A percentile compares a stretch with the other conserved stretches of the same genome.
Evolutionary conservation across 495 filamentous ascomycete species (phyloP).

Genomic region (Penicillium maclennaniae): DNA sequence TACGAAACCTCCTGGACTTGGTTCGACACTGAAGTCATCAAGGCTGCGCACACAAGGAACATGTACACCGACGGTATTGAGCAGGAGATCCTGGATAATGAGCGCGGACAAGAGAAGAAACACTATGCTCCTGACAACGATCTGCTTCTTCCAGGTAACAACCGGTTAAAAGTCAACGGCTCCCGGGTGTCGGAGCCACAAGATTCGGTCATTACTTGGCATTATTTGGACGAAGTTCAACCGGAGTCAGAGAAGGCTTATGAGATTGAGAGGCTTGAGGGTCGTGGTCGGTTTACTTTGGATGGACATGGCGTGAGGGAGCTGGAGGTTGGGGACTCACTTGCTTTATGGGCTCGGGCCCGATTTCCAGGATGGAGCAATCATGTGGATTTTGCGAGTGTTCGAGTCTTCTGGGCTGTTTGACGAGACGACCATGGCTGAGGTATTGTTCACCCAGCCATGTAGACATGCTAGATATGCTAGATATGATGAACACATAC

Average conservation of each 20-base stretch:
- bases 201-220: conserved; percentile 55
- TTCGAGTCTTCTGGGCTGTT: conserved; percentile 62
- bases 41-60: conserved; percentile 19
- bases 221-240: conserved; percentile 43
- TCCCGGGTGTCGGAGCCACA: conserved; percentile 28
- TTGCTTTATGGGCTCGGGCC: conserved; percentile 62
- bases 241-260: conserved; percentile 44
- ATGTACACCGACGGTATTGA: conserved; percentile 19
- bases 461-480: background rate
- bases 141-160: conserved; percentile 34
- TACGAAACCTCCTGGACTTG: conserved; percentile 62
- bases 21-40: conserved; percentile 60
- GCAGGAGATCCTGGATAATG: conserved; percentile 15
- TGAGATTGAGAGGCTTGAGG: conserved; percentile 33
- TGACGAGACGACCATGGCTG: conserved; percentile 23
- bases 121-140: conserved; percentile 30
- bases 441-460: background rate
- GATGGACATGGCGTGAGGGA: conserved; percentile 54
- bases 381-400: conserved; percentile 48
- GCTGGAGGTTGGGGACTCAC: conserved; percentile 58
- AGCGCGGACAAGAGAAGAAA: conserved; percentile 16
- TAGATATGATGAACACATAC: background rate
- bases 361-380: conserved; percentile 63
- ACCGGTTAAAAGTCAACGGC: conserved; percentile 54
- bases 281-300: conserved; percentile 52